Percentiles rank a stretch among this genome's conserved stretches.
Evolutionary conservation across 169 alveolate genomes (phyloP).

Genomic region (Plasmodium cynomolgi): DNA sequence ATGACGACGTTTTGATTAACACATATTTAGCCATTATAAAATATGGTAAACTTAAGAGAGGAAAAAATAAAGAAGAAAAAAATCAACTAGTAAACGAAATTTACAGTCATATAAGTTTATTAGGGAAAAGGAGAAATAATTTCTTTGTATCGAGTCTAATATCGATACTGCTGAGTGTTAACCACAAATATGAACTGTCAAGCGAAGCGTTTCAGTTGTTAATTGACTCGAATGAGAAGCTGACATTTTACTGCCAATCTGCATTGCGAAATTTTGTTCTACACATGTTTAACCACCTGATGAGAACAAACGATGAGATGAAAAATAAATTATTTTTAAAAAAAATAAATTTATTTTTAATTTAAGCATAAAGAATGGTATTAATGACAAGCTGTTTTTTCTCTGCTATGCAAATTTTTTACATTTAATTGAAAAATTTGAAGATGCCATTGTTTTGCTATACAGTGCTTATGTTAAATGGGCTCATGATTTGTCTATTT

Average conservation of each 20-base stretch:
- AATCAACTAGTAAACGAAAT: conserved; percentile 21
- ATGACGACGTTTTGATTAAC: conserved; percentile 5
- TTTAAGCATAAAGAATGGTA: conserved; percentile 63
- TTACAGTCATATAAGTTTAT: conserved; percentile 13
- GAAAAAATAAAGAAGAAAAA: conserved; percentile 44
- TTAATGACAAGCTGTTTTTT: conserved; percentile 18
- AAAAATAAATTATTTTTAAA: conserved; percentile 68
- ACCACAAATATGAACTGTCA: conserved; percentile 41
- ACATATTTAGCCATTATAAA: conserved; percentile 58
- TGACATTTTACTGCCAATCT: conserved; percentile 7
- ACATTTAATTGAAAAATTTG: conserved; percentile 42
- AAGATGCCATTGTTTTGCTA: conserved; percentile 51
- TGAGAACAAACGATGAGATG: conserved; percentile 28
- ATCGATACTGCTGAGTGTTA: conserved; percentile 27
- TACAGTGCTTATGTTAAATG: conserved; percentile 30
- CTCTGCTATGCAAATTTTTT: conserved; percentile 53
- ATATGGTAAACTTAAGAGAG: conserved; percentile 16
- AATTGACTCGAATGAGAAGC: conserved; percentile 32
- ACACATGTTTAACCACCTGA: conserved; percentile 63
- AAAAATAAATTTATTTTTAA: conserved; percentile 53
- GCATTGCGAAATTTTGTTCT: conserved; percentile 25
- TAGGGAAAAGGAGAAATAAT: conserved; percentile 26
- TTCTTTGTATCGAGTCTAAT: conserved; percentile 41
- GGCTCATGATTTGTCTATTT: conserved; percentile 39
- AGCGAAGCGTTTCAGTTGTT: conserved; percentile 56